These are phyloP conservation scores for Paramecium sonneborni DNA, from an alignment of 73 alveolate genomes.

Conservation along the genomic window DNA sequence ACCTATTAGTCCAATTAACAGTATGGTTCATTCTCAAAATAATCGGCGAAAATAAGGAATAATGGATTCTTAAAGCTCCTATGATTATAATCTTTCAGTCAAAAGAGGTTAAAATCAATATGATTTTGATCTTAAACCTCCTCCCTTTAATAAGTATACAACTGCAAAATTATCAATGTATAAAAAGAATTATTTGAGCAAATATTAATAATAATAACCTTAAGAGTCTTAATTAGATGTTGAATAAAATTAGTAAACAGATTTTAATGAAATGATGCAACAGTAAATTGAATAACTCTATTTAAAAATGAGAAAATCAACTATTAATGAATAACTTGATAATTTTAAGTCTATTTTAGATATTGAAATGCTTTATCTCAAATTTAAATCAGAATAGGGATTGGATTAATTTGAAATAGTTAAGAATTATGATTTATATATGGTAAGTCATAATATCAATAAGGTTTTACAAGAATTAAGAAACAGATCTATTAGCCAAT, in stretches of 20 bases:
- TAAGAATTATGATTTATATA: not conserved
- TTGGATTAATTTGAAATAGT: not conserved
- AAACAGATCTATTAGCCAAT: not conserved
- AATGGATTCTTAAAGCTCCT: not conserved
- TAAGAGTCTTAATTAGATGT: not conserved
- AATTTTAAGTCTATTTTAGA: not conserved
- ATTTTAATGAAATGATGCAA: constrained; percentile 6
- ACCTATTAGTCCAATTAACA: not conserved
- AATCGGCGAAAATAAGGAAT: not conserved
- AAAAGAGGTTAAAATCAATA: not conserved
- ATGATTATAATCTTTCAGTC: not conserved
- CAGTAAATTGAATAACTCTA: not conserved
- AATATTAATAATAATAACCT: not conserved
- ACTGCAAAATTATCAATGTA: constrained; percentile 19
- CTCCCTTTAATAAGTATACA: not conserved
- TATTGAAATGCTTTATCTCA: not conserved
- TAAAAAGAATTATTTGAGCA: not conserved
- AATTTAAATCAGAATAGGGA: not conserved
- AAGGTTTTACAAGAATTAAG: not conserved
- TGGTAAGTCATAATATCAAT: not conserved
- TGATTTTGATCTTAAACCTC: not conserved
- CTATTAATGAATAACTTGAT: not conserved
- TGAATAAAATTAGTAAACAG: not conserved
- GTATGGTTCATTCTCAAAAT: not conserved
- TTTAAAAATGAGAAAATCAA: not conserved